Conservation (phyloP, 2,329 filamentous ascomycete genomes). For the Fusarium lateritium region DNA sequence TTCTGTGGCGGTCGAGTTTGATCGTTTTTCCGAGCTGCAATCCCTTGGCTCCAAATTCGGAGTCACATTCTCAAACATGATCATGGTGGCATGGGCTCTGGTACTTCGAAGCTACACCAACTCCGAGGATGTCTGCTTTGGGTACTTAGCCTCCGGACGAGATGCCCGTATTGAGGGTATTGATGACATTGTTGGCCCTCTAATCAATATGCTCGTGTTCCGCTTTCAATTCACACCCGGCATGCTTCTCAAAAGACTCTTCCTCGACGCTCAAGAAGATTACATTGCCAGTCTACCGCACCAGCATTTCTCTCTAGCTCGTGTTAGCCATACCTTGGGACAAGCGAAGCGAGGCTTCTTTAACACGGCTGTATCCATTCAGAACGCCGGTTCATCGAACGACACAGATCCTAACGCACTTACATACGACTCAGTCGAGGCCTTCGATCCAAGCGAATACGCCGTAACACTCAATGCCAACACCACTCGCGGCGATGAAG, state of each 20-base stretch:
- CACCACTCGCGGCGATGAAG: conserved; percentile 43
- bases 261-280: conserved; percentile 50
- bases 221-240: conserved; percentile 56
- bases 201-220: conserved; percentile 67
- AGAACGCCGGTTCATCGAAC: conserved; percentile 36
- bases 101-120: conserved; percentile 64
- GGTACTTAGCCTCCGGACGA: conserved; percentile 49
- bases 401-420: conserved; percentile 6
- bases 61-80: conserved; percentile 64
- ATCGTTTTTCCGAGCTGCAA: conserved; percentile 14
- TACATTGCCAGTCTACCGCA: conserved; percentile 56
- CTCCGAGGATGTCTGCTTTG: conserved; percentile 65
- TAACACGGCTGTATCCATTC: conserved; percentile 55
- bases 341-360: conserved; percentile 48
- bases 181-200: conserved; percentile 37
- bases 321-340: conserved; percentile 56
- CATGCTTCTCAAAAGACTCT: conserved; percentile 52
- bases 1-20: conserved; percentile 18
- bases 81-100: conserved; percentile 68
- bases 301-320: conserved; percentile 65
- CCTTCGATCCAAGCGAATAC: conserved; percentile 51
- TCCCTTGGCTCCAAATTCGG: conserved; percentile 38
- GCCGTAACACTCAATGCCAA: conserved; percentile 52
- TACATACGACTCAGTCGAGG: conserved; percentile 36
- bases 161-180: conserved; percentile 39